Evolutionary conservation across 495 filamentous ascomycete genomes (phyloP).

Genomic region (Penicillium herquei): DNA sequence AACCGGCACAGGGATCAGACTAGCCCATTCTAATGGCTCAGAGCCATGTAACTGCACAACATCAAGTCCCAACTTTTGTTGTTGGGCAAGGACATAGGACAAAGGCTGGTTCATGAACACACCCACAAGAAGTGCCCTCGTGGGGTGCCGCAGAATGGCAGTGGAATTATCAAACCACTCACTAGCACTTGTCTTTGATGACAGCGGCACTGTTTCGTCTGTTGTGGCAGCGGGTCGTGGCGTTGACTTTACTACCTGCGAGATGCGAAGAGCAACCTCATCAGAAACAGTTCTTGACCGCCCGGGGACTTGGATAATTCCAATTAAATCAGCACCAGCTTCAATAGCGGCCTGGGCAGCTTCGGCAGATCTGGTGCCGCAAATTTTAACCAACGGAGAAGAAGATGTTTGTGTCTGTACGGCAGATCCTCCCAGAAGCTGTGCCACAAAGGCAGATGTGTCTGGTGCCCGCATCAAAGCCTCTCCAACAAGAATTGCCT

Average conservation of each 20-base stretch:
- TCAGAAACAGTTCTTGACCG: conserved; percentile 74
- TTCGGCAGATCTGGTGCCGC: conserved; percentile 84
- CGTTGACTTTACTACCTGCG: conserved; percentile 67
- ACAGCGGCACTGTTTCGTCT: background rate
- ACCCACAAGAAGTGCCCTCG: conserved; percentile 78
- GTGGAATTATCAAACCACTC: conserved; percentile 63
- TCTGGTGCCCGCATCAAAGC: conserved; percentile 87
- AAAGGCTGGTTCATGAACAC: conserved; percentile 93
- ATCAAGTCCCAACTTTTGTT: conserved; percentile 76
- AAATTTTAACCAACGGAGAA: conserved; percentile 83
- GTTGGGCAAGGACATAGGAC: conserved; percentile 71
- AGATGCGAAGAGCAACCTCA: conserved; percentile 77
- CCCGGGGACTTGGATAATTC: conserved; percentile 85
- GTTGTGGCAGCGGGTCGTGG: conserved; percentile 48
- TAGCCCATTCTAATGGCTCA: conserved; percentile 90
- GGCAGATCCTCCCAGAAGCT: conserved; percentile 66
- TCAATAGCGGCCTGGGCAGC: conserved; percentile 77
- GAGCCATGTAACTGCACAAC: conserved; percentile 88
- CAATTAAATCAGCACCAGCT: conserved; percentile 87
- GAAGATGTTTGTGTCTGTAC: conserved; percentile 15
- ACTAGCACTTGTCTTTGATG: conserved; percentile 33
- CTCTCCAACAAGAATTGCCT: conserved; percentile 92
- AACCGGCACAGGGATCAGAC: conserved; percentile 82
- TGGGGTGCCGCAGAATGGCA: conserved; percentile 50
- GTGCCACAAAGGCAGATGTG: conserved; percentile 74